Evolutionary conservation across 2,329 filamentous ascomycete species (phyloP), one percentile per base, ranked within the genome.

Genomic region (Penicillium fuscoglaucum): DNA sequence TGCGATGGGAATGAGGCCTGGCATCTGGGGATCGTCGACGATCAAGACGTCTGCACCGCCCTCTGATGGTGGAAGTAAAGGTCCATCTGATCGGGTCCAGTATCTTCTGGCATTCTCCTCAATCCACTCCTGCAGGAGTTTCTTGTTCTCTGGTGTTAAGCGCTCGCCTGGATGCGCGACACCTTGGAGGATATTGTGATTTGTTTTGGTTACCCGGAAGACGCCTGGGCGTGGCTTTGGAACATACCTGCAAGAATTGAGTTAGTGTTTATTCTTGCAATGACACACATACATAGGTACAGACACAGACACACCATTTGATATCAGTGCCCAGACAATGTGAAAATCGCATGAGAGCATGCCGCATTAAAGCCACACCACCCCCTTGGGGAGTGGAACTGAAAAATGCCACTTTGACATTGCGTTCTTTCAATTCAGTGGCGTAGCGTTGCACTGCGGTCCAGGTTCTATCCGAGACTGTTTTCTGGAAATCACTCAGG

Each of bases 111-210:
- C 87, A 72, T 93, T 93, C 13, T 89, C 84, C 13, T 80, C 77
- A 57, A 90, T 87, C 90, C 90, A 95, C 47, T 86, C 83, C 10
- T 82, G 83, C 52, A 93, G 84, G n/a, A 79, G 75, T 1, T 78
- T 72, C 66, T 87, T 86, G 57, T 90, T 84, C 2, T 88, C 83
- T 1, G 79, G 66, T 0, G 82, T 84, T 33, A 93, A 80, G n/a
- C 85, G 82, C 65, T 90, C 83, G 3, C 84, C 82, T 0, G 85
- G 83, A 28, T 82, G 79, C 41, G 86, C 86, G 43, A 93, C 90
- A 9, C 90, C 90, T 76, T 95, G 90, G 3, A 95, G 84, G 63
- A 93, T 93, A 75, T 95, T 95, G 83, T 95, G 90, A 66, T 92
- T 89, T 64, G 89, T 92, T 77, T 95, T 95, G 65, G 90, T 95